Evolutionary conservation across 2,329 filamentous ascomycete species (phyloP).

Genomic region (Dryadomyces quercivorus): DNA sequence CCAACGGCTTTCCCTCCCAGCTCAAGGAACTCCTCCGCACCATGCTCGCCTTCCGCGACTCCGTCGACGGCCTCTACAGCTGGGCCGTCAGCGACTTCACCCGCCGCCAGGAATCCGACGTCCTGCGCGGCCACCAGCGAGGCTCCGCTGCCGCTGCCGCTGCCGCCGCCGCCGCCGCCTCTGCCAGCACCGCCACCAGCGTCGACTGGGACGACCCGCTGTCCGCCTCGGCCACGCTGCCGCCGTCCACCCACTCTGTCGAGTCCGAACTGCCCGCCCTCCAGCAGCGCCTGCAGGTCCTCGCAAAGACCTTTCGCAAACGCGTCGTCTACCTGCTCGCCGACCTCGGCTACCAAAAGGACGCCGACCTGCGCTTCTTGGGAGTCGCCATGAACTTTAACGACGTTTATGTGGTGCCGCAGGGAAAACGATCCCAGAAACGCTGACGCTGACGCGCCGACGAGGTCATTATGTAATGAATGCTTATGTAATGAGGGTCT

Average conservation of each 20-base stretch:
- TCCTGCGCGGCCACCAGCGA: conserved; percentile 53
- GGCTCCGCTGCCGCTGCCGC: conserved; percentile 26
- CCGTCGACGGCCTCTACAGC: conserved; percentile 85
- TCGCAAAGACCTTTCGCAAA: conserved; percentile 65
- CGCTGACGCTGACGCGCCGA: neutral
- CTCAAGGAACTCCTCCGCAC: conserved; percentile 84
- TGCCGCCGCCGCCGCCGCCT: conserved; percentile 31
- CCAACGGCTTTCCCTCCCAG: conserved; percentile 73
- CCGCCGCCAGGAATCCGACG: conserved; percentile 70
- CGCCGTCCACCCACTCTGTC: conserved; percentile 38
- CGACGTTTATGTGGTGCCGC: conserved; percentile 62
- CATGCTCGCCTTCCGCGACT: conserved; percentile 90
- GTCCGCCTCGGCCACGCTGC: conserved; percentile 24
- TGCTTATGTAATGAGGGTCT: too few species aligned
- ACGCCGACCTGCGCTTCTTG: conserved; percentile 90
- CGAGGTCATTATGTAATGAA: neutral
- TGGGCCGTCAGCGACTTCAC: conserved; percentile 94
- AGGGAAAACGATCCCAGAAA: conserved; percentile 9
- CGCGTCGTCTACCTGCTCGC: conserved; percentile 73
- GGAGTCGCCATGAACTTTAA: conserved; percentile 99
- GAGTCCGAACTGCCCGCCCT: conserved; percentile 58
- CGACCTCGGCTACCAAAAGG: conserved; percentile 84
- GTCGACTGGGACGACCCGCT: conserved; percentile 34
- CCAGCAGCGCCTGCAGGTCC: conserved; percentile 56
- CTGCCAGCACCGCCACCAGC: conserved; percentile 9